Evolutionary conservation across 495 filamentous ascomycete genomes (phyloP).

Genomic region (Xanthoparmelia taractica): DNA sequence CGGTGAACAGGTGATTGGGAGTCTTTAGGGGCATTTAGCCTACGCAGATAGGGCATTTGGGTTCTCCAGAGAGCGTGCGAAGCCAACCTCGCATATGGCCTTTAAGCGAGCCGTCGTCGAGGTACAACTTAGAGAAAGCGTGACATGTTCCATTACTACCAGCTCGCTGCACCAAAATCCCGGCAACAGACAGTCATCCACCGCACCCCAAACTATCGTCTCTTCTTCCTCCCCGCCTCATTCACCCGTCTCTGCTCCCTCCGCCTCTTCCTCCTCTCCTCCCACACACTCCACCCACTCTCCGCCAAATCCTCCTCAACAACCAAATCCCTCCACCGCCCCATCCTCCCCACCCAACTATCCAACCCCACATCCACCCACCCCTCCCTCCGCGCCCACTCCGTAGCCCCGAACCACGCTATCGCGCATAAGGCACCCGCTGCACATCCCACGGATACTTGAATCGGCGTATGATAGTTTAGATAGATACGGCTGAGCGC

Average conservation of each 20-base stretch:
- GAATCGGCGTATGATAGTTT: constrained; percentile 82
- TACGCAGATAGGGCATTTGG: too few species aligned
- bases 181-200: neutral
- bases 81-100: neutral
- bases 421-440: constrained; percentile 67
- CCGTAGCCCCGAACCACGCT: constrained; percentile 70
- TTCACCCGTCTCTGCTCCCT: constrained; percentile 2
- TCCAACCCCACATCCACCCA: constrained; percentile 70
- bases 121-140: neutral
- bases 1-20: neutral
- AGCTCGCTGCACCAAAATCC: neutral
- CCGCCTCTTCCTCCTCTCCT: constrained; percentile 40
- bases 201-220: constrained; percentile 1
- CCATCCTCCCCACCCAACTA: constrained; percentile 50
- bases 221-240: constrained; percentile 16
- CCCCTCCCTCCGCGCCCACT: constrained; percentile 50
- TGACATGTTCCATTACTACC: neutral
- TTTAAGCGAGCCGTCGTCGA: neutral
- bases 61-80: neutral
- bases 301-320: constrained; percentile 85
- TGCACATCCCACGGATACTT: constrained; percentile 71
- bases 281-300: constrained; percentile 91
- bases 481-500: constrained; percentile 80
- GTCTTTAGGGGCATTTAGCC: neutral
- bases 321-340: constrained; percentile 74